A percentile compares a stretch with the other conserved stretches of the same genome.
These are phyloP conservation scores for Pueraria montana DNA, from an alignment of 306 rosid species.

Conservation along the genomic window DNA sequence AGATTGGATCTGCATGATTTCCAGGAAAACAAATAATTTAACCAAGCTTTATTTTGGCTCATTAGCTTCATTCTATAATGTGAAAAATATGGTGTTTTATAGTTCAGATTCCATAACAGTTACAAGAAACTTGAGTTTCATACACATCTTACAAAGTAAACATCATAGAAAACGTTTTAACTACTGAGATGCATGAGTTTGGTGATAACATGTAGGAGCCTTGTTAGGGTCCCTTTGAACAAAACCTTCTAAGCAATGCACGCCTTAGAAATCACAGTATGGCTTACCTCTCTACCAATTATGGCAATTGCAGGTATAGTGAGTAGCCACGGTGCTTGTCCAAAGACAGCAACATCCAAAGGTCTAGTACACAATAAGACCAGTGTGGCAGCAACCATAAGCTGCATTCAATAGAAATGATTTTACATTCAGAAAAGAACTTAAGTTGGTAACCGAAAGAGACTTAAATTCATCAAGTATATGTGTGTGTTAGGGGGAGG, in stretches of 20 bases:
- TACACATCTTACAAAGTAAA: conserved; percentile 11
- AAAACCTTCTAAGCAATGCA: conserved; percentile 27
- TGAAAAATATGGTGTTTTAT: conserved; percentile 13
- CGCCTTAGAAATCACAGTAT: conserved; percentile 5
- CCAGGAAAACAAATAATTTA: conserved; percentile 11
- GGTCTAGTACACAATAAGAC: conserved; percentile 87
- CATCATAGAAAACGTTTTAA: background rate
- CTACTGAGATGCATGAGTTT: conserved; percentile 8
- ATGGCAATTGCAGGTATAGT: conserved; percentile 86
- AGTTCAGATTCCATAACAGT: conserved; percentile 6
- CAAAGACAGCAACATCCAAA: conserved; percentile 66
- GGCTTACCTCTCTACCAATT: conserved; percentile 94
- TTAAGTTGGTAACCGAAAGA: too few relatives aligned
- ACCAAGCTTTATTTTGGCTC: background rate
- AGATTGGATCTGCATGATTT: conserved; percentile 5
- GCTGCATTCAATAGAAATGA: conserved; percentile 65
- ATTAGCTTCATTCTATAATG: conserved; percentile 9
- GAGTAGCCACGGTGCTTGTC: conserved; percentile 82
- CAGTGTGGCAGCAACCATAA: conserved; percentile 97
- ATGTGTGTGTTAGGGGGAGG: too few relatives aligned
- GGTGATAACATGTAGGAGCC: background rate
- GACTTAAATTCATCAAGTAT: too few relatives aligned
- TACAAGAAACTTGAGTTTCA: conserved; percentile 17
- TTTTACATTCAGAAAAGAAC: too few relatives aligned
- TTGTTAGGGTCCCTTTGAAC: conserved; percentile 1